These are phyloP conservation scores for Porogramme epimiltina DNA, from an alignment of 1,284 basidiomycete species.

Conservation along the genomic window DNA sequence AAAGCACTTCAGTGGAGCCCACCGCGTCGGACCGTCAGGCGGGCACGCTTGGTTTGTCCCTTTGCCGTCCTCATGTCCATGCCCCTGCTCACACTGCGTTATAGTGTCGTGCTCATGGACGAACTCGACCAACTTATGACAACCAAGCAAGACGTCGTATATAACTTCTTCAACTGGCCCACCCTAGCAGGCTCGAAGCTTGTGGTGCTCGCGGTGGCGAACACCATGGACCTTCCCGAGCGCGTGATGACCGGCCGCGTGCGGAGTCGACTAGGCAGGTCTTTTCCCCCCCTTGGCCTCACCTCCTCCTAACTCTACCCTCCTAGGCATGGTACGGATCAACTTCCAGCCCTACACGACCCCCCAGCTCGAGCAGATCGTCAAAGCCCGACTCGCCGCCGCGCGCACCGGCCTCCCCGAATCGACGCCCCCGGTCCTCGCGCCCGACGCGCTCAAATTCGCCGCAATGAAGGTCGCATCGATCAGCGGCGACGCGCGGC, in stretches of 20 bases:
- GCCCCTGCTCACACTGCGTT: not conserved
- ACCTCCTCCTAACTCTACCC: not conserved
- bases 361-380: conserved; percentile 83
- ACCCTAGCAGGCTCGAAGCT: conserved; percentile 85
- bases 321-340: conserved; percentile 88
- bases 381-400: conserved; percentile 74
- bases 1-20: conserved; percentile 58
- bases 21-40: conserved; percentile 56
- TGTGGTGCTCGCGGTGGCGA: conserved; percentile 96
- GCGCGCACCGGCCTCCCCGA: conserved; percentile 52
- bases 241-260: conserved; percentile 92
- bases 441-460: conserved; percentile 82
- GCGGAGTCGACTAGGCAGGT: conserved; percentile 84
- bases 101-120: conserved; percentile 84
- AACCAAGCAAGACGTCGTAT: conserved; percentile 95
- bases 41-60: conserved; percentile 66
- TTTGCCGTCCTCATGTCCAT: not conserved
- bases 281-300: not conserved
- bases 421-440: conserved; percentile 51
- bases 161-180: conserved; percentile 99
- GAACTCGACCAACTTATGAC: conserved; percentile 97
- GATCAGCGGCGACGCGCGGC: conserved; percentile 93
- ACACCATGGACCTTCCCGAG: conserved; percentile 98
- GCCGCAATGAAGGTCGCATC: conserved; percentile 91
- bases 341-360: conserved; percentile 94